Conservation (phyloP, 208 protist species). For the Crithidia sp. region DNA sequence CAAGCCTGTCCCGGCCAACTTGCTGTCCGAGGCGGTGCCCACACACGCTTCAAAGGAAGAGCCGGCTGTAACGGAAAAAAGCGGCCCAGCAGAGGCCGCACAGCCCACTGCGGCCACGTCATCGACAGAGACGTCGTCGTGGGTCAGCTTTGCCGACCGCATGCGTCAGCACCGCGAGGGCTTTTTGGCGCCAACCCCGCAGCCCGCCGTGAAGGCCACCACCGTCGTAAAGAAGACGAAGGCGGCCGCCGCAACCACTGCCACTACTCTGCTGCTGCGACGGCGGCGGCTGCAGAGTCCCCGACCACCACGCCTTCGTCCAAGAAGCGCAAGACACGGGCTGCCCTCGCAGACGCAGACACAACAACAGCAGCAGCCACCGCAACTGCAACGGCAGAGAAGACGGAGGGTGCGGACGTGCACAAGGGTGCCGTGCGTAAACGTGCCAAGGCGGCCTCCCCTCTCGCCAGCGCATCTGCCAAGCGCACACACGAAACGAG, state of each 20-base stretch:
- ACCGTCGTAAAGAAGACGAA: constrained; percentile 41
- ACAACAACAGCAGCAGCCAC: not conserved
- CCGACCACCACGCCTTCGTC: not conserved
- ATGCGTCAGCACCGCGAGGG: constrained; percentile 45
- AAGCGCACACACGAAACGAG: constrained; percentile 24
- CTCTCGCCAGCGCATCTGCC: constrained; percentile 13
- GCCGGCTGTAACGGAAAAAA: too few species aligned
- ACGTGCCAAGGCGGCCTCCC: constrained; percentile 23
- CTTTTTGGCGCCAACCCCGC: constrained; percentile 23
- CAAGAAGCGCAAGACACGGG: constrained; percentile 22
- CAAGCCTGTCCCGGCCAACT: constrained; percentile 21
- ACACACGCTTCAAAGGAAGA: too few species aligned
- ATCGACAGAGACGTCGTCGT: constrained; percentile 9
- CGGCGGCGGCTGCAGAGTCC: not conserved
- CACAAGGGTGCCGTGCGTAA: constrained; percentile 35
- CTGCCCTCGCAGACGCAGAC: not conserved
- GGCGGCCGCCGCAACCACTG: constrained; percentile 1
- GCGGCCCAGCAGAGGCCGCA: not conserved
- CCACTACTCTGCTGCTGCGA: constrained; percentile 1
- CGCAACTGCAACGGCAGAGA: not conserved
- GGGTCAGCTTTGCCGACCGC: constrained; percentile 30
- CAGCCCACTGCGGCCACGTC: not conserved
- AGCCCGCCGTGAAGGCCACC: constrained; percentile 40
- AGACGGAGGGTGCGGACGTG: constrained; percentile 6
- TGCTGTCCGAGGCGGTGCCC: not conserved